Base-by-base conservation (phyloP, 2,329 filamentous ascomycete species). In the Aspergillus oerlinghausenensis region DNA sequence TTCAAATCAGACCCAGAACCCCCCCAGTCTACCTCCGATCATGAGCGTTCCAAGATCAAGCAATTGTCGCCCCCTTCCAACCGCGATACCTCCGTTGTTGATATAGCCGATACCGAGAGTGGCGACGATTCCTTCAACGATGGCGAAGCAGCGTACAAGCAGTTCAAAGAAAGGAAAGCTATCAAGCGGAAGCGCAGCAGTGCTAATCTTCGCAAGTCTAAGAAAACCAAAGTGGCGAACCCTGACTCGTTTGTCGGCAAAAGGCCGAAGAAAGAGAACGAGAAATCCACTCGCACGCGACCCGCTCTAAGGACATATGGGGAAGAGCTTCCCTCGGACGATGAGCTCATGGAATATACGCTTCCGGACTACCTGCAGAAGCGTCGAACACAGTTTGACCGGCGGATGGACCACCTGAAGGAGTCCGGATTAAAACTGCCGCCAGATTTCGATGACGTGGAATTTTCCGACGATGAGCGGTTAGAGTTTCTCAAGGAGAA, bases 391-490 rank as follows among this genome's bases (percentile, higher is more conserved):
- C 75, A 80, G 23, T 92, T 96, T 66, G 88, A 94, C 54, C 75
- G 80, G 49, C 78, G 81, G n/a, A 77, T 76, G 49, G 79, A 84
- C 38, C 72, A 72, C 28, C 75, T 92, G 49, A 84, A 85, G 56
- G 83, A 88, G 55, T 84, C 83, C 5, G 90, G 88, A 0, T 76
- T 97, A 47, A 86, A 84, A 60, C 72, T 95, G 2, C 91, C 94
- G 0, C 94, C 94, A 0, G 82, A 84, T 50, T 96, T 88, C 68
- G 82, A 86, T 1, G 86, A 87, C 50, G 79, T 97, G 17, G 80
- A 88, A 9, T 92, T 96, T 62, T 89, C 87, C 0, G 89, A 92
- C 51, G 82, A 88, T 58, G 85, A 88, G 52, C 75, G 77, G 4
- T 70, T 88, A 32, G 84, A 83, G 58, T 77, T 84, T 10, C 70